These are phyloP conservation scores for Begonia fuchsioides DNA, from an alignment of 306 rosid species.

Conservation along the genomic window DNA sequence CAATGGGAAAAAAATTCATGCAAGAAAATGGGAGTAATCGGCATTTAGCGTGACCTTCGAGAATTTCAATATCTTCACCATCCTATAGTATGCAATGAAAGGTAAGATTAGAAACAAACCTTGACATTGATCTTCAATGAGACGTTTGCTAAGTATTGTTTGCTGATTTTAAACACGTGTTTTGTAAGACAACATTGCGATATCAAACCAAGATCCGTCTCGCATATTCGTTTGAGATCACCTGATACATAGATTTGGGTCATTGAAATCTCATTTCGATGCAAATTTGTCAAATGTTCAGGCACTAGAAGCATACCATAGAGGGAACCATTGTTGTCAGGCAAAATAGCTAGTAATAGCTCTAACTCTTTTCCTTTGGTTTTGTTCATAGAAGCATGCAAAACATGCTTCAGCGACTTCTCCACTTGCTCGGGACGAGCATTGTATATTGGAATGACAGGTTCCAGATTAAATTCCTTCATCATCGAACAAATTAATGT, in stretches of 20 bases:
- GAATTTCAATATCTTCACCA: too few species aligned
- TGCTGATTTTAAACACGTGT: slow-evolving; percentile 75
- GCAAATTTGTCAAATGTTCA: slow-evolving; percentile 3
- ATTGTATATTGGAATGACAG: slow-evolving; percentile 75
- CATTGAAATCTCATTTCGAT: slow-evolving; percentile 2
- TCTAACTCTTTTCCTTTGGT: slow-evolving; percentile 82
- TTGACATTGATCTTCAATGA: slow-evolving; percentile 88
- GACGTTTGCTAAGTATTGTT: slow-evolving; percentile 86
- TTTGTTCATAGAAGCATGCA: slow-evolving; percentile 60
- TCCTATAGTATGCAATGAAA: too few species aligned
- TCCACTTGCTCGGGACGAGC: slow-evolving; percentile 87
- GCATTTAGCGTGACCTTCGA: too few species aligned
- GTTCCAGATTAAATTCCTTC: slow-evolving; percentile 71
- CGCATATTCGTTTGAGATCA: slow-evolving; percentile 86
- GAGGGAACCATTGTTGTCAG: slow-evolving; percentile 82
- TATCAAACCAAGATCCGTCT: slow-evolving; percentile 81
- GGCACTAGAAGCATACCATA: slow-evolving; percentile 34
- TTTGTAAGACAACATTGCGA: slow-evolving; percentile 91
- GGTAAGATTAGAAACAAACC: slow-evolving; percentile 20
- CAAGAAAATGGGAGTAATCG: too few species aligned
- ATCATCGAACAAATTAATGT: slow-evolving; percentile 1
- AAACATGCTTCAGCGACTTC: slow-evolving; percentile 81
- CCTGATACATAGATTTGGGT: slow-evolving; percentile 33
- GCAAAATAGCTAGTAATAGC: slow-evolving; percentile 70
- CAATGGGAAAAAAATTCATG: too few species aligned